Evolutionary conservation across 441 rosid species (phyloP).

Genomic region (Populus hybrid): DNA sequence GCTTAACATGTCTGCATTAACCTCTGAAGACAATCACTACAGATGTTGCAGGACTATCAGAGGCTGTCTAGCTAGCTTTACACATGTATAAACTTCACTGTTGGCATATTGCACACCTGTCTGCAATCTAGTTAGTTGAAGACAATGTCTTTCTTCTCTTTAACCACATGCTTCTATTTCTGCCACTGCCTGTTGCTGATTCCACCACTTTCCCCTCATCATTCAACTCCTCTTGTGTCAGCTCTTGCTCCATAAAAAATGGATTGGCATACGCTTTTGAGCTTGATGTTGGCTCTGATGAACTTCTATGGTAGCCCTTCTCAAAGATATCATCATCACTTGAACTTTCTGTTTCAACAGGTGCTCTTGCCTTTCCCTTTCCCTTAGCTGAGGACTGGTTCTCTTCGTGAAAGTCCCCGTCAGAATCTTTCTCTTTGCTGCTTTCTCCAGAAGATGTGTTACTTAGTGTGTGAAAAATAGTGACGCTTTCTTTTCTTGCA

Average conservation of each 20-base stretch:
- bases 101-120: too few species aligned
- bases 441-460: constrained; percentile 40
- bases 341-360: constrained; percentile 39
- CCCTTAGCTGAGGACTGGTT: constrained; percentile 15
- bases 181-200: constrained; percentile 30
- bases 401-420: constrained; percentile 25
- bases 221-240: not conserved
- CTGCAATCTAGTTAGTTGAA: constrained; percentile 21
- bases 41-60: too few species aligned
- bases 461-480: constrained; percentile 40
- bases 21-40: too few species aligned
- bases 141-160: constrained; percentile 45
- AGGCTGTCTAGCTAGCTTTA: too few species aligned
- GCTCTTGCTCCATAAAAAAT: constrained; percentile 15
- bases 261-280: constrained; percentile 14
- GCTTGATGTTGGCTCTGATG: constrained; percentile 34
- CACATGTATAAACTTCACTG: too few species aligned
- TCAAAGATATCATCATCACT: constrained; percentile 18
- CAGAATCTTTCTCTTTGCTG: constrained; percentile 17
- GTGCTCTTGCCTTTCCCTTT: constrained; percentile 30
- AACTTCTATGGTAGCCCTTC: constrained; percentile 9
- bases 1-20: too few species aligned
- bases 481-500: constrained; percentile 40
- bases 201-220: constrained; percentile 20
- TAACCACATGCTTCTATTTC: constrained; percentile 24